Evolutionary conservation across 306 rosid genomes (phyloP).

Genomic region (Parietaria judaica): DNA sequence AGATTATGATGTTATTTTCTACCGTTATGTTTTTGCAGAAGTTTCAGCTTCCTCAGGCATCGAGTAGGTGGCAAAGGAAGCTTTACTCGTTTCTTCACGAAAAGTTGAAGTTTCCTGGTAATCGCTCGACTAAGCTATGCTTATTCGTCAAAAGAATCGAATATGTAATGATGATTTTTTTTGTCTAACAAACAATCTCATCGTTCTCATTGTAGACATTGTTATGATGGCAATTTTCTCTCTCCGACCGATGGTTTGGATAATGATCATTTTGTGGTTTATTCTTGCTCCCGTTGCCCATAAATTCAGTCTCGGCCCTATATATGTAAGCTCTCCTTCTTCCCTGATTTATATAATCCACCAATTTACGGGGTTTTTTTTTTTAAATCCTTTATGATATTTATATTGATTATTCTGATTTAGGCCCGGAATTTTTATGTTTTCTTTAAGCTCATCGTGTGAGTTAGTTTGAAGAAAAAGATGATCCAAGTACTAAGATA

Average conservation of each 20-base stretch:
- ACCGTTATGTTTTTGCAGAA: constrained; percentile 36
- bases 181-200: too few species aligned
- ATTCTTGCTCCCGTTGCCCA: constrained; percentile 85
- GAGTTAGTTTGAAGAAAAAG: background rate
- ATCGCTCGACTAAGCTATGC: constrained; percentile 14
- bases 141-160: constrained; percentile 8
- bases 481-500: background rate
- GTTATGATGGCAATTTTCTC: constrained; percentile 81
- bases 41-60: constrained; percentile 78
- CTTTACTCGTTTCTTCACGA: constrained; percentile 67
- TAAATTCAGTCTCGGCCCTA: constrained; percentile 78
- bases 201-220: constrained; percentile 42
- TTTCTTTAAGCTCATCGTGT: background rate
- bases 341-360: background rate
- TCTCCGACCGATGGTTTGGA: constrained; percentile 77
- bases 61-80: constrained; percentile 77
- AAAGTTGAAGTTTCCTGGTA: constrained; percentile 88
- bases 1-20: background rate
- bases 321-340: constrained; percentile 54
- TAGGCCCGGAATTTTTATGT: too few species aligned
- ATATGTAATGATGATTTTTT: constrained; percentile 21
- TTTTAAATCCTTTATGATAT: too few species aligned
- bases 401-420: too few species aligned
- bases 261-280: constrained; percentile 67
- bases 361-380: too few species aligned